phyloP scores from a whole-genome alignment of 768 basidiomycete genomes.

The Panaeolus papilionaceus region DNA sequence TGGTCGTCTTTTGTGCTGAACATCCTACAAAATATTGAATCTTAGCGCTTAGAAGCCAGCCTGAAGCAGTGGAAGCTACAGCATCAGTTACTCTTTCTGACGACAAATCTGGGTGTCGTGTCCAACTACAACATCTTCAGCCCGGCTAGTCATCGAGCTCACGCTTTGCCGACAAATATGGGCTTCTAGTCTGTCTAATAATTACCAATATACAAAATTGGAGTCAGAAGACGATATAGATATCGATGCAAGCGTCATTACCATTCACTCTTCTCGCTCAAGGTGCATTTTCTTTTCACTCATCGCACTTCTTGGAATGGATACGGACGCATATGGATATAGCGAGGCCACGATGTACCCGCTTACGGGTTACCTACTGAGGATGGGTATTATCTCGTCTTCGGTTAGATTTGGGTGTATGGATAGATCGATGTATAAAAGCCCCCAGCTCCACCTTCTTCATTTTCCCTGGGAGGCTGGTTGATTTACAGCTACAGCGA shows the following conservation, averaged over 20 bases:
- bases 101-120: no score
- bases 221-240: slow-evolving; percentile 12
- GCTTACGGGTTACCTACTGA: neutral
- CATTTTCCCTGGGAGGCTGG: neutral
- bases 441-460: neutral
- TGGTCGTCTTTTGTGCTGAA: no score
- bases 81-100: neutral
- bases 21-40: no score
- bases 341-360: neutral
- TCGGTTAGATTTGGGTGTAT: neutral
- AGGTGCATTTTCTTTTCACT: slow-evolving; percentile 1
- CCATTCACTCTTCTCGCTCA: neutral
- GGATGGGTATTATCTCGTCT: neutral
- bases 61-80: neutral
- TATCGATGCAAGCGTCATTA: neutral
- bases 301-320: neutral
- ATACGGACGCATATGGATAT: neutral
- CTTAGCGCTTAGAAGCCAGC: neutral
- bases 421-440: neutral
- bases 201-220: slow-evolving; percentile 1
- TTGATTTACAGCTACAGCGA: neutral
- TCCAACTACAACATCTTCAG: neutral
- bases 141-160: slow-evolving; percentile 2
- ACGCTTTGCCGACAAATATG: neutral
- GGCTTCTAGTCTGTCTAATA: neutral